A percentile compares a stretch with the other conserved stretches of the same genome.
Conservation (phyloP, 2,329 filamentous ascomycete species). For the Epichloe typhina region DNA sequence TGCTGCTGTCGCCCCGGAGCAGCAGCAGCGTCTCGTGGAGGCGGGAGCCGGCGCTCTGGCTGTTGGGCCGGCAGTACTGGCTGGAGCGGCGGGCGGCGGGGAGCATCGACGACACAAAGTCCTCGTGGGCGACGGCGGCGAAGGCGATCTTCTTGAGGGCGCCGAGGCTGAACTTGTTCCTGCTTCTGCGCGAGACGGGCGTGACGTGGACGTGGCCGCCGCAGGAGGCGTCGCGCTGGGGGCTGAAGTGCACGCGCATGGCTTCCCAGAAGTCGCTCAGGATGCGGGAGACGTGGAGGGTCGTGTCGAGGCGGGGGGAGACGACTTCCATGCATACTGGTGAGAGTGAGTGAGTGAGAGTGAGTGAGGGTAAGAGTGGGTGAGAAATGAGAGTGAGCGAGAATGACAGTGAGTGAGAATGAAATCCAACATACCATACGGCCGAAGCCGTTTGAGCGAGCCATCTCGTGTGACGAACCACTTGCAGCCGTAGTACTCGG, state of each 20-base stretch:
- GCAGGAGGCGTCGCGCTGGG: conserved; percentile 20
- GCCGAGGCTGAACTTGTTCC: conserved; percentile 22
- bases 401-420: neutral
- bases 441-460: conserved; percentile 23
- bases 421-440: conserved; percentile 17
- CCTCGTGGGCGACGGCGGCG: conserved; percentile 21
- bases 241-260: conserved; percentile 28
- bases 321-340: conserved; percentile 29
- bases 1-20: conserved; percentile 8
- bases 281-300: conserved; percentile 17
- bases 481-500: conserved; percentile 28
- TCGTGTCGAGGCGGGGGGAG: conserved; percentile 25
- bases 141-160: conserved; percentile 25
- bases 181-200: conserved; percentile 18
- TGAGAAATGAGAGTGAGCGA: neutral
- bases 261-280: conserved; percentile 28
- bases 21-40: conserved; percentile 17
- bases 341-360: neutral
- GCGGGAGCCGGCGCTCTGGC: conserved; percentile 18
- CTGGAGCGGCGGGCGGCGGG: conserved; percentile 21
- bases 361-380: neutral
- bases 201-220: conserved; percentile 29
- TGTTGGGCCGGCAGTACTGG: conserved; percentile 23
- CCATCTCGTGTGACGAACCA: conserved; percentile 29
- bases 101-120: conserved; percentile 20